A percentile compares a stretch with the other conserved stretches of the same genome.
phyloP scores from a whole-genome alignment of 2,329 filamentous ascomycete genomes.

The Neoascochyta sp. region DNA sequence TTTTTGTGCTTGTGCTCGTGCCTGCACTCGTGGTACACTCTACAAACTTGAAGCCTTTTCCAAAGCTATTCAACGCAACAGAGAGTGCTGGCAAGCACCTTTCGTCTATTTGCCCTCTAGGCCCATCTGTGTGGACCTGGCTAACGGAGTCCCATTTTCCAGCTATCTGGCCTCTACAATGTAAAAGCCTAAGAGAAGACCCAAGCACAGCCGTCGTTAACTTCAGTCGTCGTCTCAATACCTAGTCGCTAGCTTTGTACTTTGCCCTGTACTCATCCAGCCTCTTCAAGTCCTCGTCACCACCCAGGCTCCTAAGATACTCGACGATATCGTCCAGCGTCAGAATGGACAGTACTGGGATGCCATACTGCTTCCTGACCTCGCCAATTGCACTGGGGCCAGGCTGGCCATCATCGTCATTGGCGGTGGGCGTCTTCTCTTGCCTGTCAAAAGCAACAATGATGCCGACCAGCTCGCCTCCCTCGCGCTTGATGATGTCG shows the following conservation, averaged over 20 bases:
- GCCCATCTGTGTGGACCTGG: no score
- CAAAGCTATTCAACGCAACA: no score
- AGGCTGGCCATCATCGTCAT: conserved; percentile 61
- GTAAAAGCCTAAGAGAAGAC: no score
- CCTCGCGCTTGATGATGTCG: conserved; percentile 79
- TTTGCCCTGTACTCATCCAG: conserved; percentile 40
- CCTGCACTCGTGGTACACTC: no score
- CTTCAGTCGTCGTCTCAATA: no score
- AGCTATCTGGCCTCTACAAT: no score
- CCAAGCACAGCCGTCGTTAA: no score
- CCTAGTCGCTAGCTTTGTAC: conserved; percentile 40
- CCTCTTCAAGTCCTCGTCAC: conserved; percentile 44
- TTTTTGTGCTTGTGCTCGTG: no score
- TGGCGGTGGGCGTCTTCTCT: conserved; percentile 67
- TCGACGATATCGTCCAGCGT: conserved; percentile 73
- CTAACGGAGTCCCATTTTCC: no score
- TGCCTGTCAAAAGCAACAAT: conserved; percentile 83
- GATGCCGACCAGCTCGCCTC: conserved; percentile 80
- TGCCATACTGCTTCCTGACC: conserved; percentile 74
- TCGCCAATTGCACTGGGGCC: conserved; percentile 80
- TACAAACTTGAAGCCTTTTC: no score
- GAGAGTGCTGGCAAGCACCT: no score
- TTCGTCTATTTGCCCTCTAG: no score
- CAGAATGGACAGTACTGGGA: conserved; percentile 79
- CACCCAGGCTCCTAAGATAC: conserved; percentile 44